These are phyloP conservation scores for Capronia americana DNA, from an alignment of 2,329 filamentous ascomycete species.

Conservation along the genomic window DNA sequence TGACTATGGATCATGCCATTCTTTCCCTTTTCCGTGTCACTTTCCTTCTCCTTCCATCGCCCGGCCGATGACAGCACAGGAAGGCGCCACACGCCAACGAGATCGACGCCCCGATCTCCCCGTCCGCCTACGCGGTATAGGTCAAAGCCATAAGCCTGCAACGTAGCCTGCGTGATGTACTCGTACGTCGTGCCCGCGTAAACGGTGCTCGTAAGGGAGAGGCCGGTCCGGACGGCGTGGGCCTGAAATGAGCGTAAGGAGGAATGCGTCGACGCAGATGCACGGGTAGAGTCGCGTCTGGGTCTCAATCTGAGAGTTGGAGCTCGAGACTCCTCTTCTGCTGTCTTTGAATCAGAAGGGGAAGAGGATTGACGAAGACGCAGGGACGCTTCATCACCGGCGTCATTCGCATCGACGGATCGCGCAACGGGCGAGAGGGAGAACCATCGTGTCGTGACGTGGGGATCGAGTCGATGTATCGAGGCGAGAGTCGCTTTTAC, in stretches of 20 bases:
- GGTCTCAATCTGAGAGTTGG: not conserved
- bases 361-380: not conserved
- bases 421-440: not conserved
- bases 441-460: not conserved
- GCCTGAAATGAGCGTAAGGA: conserved; percentile 49
- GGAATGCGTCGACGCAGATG: conserved; percentile 21
- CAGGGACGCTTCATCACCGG: not conserved
- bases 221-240: conserved; percentile 48
- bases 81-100: conserved; percentile 54
- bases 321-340: not conserved
- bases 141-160: conserved; percentile 49
- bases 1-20: not conserved
- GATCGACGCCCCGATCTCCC: conserved; percentile 55
- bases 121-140: conserved; percentile 54
- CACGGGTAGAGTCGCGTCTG: conserved; percentile 4
- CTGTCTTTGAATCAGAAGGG: not conserved
- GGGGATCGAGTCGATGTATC: too few species aligned
- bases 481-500: not conserved
- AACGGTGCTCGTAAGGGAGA: conserved; percentile 48
- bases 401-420: not conserved
- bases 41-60: conserved; percentile 15
- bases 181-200: conserved; percentile 57
- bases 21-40: too few species aligned
- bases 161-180: conserved; percentile 50
- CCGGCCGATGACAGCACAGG: conserved; percentile 38